These are phyloP conservation scores for Luffa acutangula DNA, from an alignment of 306 rosid genomes.

Conservation along the genomic window DNA sequence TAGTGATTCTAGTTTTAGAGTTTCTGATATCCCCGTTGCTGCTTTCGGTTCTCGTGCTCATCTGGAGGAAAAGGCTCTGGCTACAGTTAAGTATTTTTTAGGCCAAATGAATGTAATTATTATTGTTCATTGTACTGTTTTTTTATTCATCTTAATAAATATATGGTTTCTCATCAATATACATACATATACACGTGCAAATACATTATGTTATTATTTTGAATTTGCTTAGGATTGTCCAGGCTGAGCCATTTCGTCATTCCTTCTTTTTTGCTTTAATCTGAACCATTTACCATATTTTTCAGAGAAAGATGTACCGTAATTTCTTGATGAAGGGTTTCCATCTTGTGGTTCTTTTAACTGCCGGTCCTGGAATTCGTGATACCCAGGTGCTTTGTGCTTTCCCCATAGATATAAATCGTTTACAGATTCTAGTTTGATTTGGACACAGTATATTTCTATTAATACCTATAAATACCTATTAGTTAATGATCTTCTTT, in stretches of 20 bases:
- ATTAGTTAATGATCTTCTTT: neutral
- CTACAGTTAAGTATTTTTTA: slow-evolving; percentile 54
- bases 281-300: slow-evolving; percentile 18
- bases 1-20: slow-evolving; percentile 39
- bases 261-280: slow-evolving; percentile 3
- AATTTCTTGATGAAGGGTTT: slow-evolving; percentile 96
- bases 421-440: neutral
- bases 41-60: slow-evolving; percentile 98
- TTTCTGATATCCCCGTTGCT: slow-evolving; percentile 70
- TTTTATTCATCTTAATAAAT: neutral
- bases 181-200: neutral
- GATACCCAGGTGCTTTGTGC: slow-evolving; percentile 66
- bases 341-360: slow-evolving; percentile 87
- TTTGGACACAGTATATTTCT: neutral
- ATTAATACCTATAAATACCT: neutral
- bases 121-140: neutral
- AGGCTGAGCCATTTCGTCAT: neutral
- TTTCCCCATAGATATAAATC: neutral
- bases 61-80: slow-evolving; percentile 87
- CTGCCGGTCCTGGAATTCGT: slow-evolving; percentile 94
- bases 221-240: neutral
- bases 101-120: neutral
- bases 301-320: slow-evolving; percentile 92
- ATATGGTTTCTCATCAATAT: neutral
- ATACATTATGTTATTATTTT: neutral